Evolutionary conservation across 2,329 filamentous ascomycete species (phyloP), one percentile per base, ranked within the genome.

Genomic region (Camptophora hylomeconis): DNA sequence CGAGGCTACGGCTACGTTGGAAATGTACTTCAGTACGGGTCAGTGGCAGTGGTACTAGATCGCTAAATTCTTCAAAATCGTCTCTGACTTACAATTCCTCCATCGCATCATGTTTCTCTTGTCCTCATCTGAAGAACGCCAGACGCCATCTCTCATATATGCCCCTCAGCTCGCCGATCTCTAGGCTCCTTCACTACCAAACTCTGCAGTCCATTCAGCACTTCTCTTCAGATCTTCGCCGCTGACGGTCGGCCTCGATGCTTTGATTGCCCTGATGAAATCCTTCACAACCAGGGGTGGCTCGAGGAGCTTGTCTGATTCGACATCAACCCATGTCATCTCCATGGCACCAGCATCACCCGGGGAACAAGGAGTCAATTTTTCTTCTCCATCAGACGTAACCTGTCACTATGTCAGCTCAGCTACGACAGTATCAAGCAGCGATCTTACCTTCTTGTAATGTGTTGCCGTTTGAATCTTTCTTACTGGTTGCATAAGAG

Each of bases 401-500:
- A 92, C 74, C 80, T 87, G 39, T 13, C 24, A 5, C 33, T 17
- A 42, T 29, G 31, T 16, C 20, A 11, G 15, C 21, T 24, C 3
- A 31, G 15, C 2, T 9, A 14, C 18, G 16, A 14, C 7, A 13
- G 8, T 13, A 5, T 32, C 9, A 16, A 22, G 15, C 18, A 30
- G 15, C 20, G 31, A 7, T 16, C 51, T 28, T 63, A 87, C 87
- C 62, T 80, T 77, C 56, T 94, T 94, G 60, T 95, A 98, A 61
- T 98, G 89, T 30, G 89, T 98, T 11, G 89, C 87, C 39, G 86
- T 92, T 54, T 95, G 78, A 44, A 98, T 95, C 58, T 94, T 92
- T 38, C 89, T 71, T 37, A 98, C 81, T 2, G 89, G 92, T 50
- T 94, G 84, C 89, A 98, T 98, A 20, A 98, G 63, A 1, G 89